Conservation (phyloP, 192 early-diverging fungal genomes). For the Coemansia sp. region DNA sequence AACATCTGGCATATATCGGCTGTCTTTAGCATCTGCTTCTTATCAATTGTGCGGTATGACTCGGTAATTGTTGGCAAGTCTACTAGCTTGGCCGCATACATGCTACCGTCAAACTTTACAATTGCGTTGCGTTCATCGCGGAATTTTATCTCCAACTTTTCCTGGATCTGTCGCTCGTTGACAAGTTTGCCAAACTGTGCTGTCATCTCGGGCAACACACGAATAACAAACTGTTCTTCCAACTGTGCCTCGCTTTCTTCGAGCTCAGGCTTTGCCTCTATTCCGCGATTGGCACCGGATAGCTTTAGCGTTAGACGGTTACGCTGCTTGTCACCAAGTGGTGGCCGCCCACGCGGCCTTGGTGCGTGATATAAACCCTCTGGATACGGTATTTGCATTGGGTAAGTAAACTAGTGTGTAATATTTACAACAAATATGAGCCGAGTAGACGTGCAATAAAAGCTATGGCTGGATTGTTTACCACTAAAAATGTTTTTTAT, state of each 20-base stretch:
- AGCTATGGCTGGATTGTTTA: neutral
- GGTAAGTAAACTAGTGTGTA: neutral
- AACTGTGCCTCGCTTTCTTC: slow-evolving; percentile 32
- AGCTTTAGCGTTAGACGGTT: slow-evolving; percentile 46
- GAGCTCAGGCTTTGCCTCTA: slow-evolving; percentile 8
- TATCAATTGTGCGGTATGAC: slow-evolving; percentile 36
- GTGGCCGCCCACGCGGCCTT: slow-evolving; percentile 44
- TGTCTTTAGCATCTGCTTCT: slow-evolving; percentile 44
- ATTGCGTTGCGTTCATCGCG: slow-evolving; percentile 38
- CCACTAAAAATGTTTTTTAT: too few relatives aligned
- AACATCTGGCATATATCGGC: slow-evolving; percentile 52
- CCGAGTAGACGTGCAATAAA: neutral
- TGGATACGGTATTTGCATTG: neutral
- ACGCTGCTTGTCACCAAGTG: slow-evolving; percentile 41
- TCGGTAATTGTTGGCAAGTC: slow-evolving; percentile 47
- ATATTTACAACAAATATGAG: neutral
- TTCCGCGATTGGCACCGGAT: slow-evolving; percentile 14
- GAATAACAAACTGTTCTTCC: slow-evolving; percentile 44
- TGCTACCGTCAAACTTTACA: slow-evolving; percentile 19
- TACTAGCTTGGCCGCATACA: slow-evolving; percentile 25
- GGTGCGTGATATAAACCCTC: slow-evolving; percentile 9
- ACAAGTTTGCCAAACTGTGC: slow-evolving; percentile 24
- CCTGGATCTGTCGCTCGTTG: slow-evolving; percentile 32
- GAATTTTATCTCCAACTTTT: slow-evolving; percentile 36
- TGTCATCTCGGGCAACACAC: slow-evolving; percentile 37